These are phyloP conservation scores for Wallacemonas sp. DNA, from an alignment of 208 protist species.

Conservation along the genomic window DNA sequence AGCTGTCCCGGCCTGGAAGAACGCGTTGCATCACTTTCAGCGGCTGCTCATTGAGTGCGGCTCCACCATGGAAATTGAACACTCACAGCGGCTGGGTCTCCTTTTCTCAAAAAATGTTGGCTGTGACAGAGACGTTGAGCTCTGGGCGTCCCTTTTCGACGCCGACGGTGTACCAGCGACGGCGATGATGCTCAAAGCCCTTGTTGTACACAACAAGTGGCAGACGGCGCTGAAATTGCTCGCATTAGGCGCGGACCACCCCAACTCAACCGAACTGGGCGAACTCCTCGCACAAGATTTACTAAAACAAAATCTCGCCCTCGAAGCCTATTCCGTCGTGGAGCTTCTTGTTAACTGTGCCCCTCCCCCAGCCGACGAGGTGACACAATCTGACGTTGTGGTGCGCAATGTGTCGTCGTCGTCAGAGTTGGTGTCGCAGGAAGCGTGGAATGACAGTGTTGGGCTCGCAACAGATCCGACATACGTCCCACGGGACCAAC, in stretches of 20 bases:
- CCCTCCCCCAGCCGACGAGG: too few species aligned
- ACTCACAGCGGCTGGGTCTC: slow-evolving; percentile 57
- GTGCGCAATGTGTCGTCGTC: not conserved
- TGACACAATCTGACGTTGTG: too few species aligned
- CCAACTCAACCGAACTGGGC: slow-evolving; percentile 17
- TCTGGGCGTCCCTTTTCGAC: slow-evolving; percentile 59
- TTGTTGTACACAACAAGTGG: slow-evolving; percentile 65
- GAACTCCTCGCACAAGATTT: slow-evolving; percentile 44
- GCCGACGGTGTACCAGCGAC: slow-evolving; percentile 56
- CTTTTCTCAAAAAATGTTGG: slow-evolving; percentile 52
- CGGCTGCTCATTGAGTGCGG: slow-evolving; percentile 64
- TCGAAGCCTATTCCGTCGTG: slow-evolving; percentile 7
- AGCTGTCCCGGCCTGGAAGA: slow-evolving; percentile 38
- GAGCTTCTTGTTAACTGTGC: not conserved
- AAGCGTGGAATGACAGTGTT: slow-evolving; percentile 19
- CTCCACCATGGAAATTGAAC: slow-evolving; percentile 50
- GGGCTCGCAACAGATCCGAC: slow-evolving; percentile 30
- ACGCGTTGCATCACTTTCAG: slow-evolving; percentile 49
- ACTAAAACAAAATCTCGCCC: slow-evolving; percentile 20
- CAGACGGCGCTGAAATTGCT: slow-evolving; percentile 47
- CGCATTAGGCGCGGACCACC: slow-evolving; percentile 24
- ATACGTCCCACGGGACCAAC: slow-evolving; percentile 37
- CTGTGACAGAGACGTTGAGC: slow-evolving; percentile 33
- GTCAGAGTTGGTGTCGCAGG: not conserved
- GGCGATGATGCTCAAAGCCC: slow-evolving; percentile 60